Evolutionary conservation across 106 monocot genomes (phyloP), one percentile per base, ranked within the genome.

Genomic region (Allium fistulosum): DNA sequence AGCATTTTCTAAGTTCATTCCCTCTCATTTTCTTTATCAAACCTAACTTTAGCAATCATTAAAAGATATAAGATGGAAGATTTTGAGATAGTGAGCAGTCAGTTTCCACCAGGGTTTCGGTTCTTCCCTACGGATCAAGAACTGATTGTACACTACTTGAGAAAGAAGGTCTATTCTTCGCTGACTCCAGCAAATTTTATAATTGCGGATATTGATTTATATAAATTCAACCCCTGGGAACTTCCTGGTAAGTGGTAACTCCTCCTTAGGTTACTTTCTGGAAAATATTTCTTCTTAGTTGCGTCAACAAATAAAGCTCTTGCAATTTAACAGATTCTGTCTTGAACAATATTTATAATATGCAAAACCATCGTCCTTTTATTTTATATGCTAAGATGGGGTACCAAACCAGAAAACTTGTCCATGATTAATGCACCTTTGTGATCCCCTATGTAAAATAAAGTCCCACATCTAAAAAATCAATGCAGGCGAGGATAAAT

Each of bases 191-290:
- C 45, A 17, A 58, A 68, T 11, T 78, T 74, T 27, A 67, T 78
- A 48, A 75, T 75, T 45, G 71, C 83, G 27, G 78, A 75, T 16
- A 59, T 83, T 17, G 75, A 81, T 22, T 57, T 81, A 12, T 81
- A 81, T 75, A 78, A 78, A 63, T 83, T 75, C 62, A 72, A 83
- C 14, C 82, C 82, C 7, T 83, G 82, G 82, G 82, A 83, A 7
- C 78, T 83, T n/a, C 82, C 82, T 22, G 78, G 82, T 83, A 26
- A 67, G 8, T 16, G 11, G 11, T 67, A 16, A 14, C n/a, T 48
- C 49, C 16, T 51, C 5, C 14, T 15, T 10, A 12, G 9, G 13
- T 28, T 37, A 28, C 46, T 28, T 18, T 12, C 14, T n/a, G 11
- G 0, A 59, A 17, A 16, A 59, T 37, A 2, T 37, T 37, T 37